These are phyloP conservation scores for Spirogloea muscicola DNA, from an alignment of 139 green algal species.

Conservation along the genomic window DNA sequence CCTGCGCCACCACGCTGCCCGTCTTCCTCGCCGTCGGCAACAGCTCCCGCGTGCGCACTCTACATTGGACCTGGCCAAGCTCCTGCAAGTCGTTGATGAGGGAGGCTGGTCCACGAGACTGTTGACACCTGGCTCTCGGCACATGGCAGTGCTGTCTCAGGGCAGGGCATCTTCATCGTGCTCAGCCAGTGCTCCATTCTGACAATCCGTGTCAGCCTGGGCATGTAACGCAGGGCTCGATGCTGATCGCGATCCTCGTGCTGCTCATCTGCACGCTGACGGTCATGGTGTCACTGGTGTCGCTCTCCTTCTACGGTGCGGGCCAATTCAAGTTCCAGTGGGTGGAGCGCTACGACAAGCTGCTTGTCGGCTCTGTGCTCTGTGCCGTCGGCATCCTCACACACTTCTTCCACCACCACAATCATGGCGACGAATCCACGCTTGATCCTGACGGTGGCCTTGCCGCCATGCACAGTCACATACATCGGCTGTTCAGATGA, in stretches of 20 bases:
- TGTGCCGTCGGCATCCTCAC: slow-evolving; percentile 35
- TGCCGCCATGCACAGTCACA: too few relatives aligned
- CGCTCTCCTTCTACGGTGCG: slow-evolving; percentile 21
- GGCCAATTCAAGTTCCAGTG: slow-evolving; percentile 32
- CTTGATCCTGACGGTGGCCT: too few relatives aligned
- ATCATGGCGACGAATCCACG: slow-evolving; percentile 5
- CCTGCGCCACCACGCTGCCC: slow-evolving; percentile 36
- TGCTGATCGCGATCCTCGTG: slow-evolving; percentile 10
- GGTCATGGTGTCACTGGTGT: slow-evolving; percentile 33
- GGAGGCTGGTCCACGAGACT: too few relatives aligned
- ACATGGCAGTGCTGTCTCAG: too few relatives aligned
- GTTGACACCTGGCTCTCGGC: too few relatives aligned
- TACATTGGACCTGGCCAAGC: background rate
- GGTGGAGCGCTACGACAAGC: slow-evolving; percentile 32
- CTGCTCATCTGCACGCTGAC: slow-evolving; percentile 28
- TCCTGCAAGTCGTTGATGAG: background rate
- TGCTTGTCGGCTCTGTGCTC: slow-evolving; percentile 28
- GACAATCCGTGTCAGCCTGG: background rate
- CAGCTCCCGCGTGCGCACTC: background rate
- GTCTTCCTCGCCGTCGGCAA: slow-evolving; percentile 40
- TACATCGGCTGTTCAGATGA: too few relatives aligned
- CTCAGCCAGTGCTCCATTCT: too few relatives aligned
- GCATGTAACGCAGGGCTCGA: background rate
- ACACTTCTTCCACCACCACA: slow-evolving; percentile 35
- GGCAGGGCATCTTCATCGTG: too few relatives aligned